These are phyloP conservation scores for Afroboletus lepidellus DNA, from an alignment of 1,284 basidiomycete genomes.

Conservation along the genomic window DNA sequence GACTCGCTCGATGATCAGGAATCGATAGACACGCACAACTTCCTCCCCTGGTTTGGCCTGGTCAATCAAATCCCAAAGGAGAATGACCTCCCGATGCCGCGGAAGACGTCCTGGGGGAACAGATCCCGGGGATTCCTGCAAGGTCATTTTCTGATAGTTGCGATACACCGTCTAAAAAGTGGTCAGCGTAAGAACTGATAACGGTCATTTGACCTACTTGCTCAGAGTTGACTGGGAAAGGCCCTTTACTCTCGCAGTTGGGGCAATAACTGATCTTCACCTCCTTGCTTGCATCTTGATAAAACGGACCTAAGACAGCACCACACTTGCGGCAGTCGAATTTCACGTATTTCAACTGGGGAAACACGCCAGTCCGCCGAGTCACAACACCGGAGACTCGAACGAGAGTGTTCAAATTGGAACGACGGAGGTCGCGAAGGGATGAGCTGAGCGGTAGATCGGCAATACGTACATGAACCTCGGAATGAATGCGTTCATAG, in stretches of 20 bases:
- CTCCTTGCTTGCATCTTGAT: constrained; percentile 94
- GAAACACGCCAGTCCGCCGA: constrained; percentile 93
- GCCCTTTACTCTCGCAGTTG: constrained; percentile 91
- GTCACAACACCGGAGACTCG: constrained; percentile 98
- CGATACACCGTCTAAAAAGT: constrained; percentile 88
- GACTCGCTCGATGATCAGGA: background rate
- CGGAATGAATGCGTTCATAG: constrained; percentile 96
- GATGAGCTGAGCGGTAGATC: constrained; percentile 90
- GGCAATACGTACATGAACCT: constrained; percentile 96
- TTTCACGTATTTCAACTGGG: constrained; percentile 98
- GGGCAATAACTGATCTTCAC: constrained; percentile 94
- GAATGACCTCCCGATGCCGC: constrained; percentile 93
- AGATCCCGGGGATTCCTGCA: constrained; percentile 98
- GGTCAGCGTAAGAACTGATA: background rate
- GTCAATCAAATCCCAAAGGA: constrained; percentile 98
- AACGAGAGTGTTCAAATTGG: constrained; percentile 93
- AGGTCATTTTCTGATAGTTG: constrained; percentile 98
- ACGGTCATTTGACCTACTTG: constrained; percentile 50
- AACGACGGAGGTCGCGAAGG: constrained; percentile 90
- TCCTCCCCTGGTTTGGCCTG: constrained; percentile 98
- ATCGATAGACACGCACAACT: constrained; percentile 59
- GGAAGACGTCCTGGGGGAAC: constrained; percentile 97
- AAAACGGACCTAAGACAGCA: constrained; percentile 92
- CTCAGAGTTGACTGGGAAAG: constrained; percentile 96
- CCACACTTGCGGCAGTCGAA: constrained; percentile 96